Conservation (phyloP, 2,329 filamentous ascomycete species). For the Orbilia oligospora region DNA sequence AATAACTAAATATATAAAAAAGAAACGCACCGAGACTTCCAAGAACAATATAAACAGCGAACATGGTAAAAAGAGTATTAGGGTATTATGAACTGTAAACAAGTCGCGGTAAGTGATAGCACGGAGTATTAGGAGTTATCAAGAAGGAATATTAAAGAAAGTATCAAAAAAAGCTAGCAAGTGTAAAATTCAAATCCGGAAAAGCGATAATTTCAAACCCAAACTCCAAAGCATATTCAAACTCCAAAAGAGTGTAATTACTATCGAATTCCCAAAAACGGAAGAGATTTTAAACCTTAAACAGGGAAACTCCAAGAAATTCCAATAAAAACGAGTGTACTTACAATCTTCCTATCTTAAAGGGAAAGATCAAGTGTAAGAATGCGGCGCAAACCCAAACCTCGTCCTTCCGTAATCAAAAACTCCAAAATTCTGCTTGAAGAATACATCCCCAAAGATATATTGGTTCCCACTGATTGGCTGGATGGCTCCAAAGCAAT, state of each 20-base stretch:
- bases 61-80: neutral
- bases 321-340: neutral
- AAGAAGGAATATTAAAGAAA: neutral
- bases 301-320: neutral
- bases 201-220: too few relatives aligned
- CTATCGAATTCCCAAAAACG: neutral
- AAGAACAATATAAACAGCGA: neutral
- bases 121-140: too few relatives aligned
- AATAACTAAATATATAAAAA: neutral
- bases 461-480: constrained; percentile 68
- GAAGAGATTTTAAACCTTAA: neutral
- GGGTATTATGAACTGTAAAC: neutral
- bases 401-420: constrained; percentile 81
- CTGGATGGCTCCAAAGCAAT: constrained; percentile 49
- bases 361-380: constrained; percentile 10
- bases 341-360: neutral
- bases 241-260: constrained; percentile 6
- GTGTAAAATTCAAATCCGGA: too few relatives aligned
- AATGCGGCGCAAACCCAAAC: constrained; percentile 71
- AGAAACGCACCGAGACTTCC: constrained; percentile 4
- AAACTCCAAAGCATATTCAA: constrained; percentile 1
- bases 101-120: too few relatives aligned
- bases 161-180: too few relatives aligned
- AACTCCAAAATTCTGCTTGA: constrained; percentile 90
- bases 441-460: constrained; percentile 86